Evolutionary conservation across 192 early-diverging fungal species (phyloP), one percentile per base, ranked within the genome.

Genomic region (Coemansia biformis): DNA sequence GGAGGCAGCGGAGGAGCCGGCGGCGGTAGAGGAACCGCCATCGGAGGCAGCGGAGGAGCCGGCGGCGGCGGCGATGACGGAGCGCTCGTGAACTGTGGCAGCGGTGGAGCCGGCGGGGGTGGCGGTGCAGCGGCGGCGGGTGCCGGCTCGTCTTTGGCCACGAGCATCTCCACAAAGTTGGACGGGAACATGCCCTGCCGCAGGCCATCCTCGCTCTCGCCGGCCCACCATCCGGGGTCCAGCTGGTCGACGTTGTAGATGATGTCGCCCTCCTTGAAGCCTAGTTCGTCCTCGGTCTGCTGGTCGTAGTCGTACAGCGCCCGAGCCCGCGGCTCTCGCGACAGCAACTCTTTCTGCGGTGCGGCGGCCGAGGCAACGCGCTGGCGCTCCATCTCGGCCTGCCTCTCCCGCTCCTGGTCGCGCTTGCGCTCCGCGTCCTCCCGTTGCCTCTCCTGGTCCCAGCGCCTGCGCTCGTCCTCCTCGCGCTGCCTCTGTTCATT

Each of bases 151-250:
- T 14, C 15, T 30, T 5, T 28, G 34, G 50, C 41, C 24, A 78
- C 77, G 38, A 81, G 73, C 37, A 79, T 46, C 38, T 79, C 79
- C 21, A 83, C 81, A 60, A 78, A 83, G 66, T 83, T 83, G 31
- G 79, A 78, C 18, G 92, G 92, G 75, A 96, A 96, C 30, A 93
- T 60, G 22, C 92, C 92, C 30, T 76, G 76, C 9, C 82, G 73
- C 17, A 70, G 56, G 10, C 89, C 89, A 57, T 87, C 81, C 44
- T 85, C 73, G 46, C 82, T 86, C 22, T 77, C 76, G 43, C 90
- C 93, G 33, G 83, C 79, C 93, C 92, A 95, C 93, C 93, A 97
- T 31, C 88, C 92, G 30, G 90, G 86, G 63, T 90, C 89, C 37
- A 90, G 38, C 71, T 90, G 79, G 14, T 85, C 83, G 33, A 97